Base-by-base conservation (phyloP, 2,329 filamentous ascomycete species). In the Catunica adiposa region DNA sequence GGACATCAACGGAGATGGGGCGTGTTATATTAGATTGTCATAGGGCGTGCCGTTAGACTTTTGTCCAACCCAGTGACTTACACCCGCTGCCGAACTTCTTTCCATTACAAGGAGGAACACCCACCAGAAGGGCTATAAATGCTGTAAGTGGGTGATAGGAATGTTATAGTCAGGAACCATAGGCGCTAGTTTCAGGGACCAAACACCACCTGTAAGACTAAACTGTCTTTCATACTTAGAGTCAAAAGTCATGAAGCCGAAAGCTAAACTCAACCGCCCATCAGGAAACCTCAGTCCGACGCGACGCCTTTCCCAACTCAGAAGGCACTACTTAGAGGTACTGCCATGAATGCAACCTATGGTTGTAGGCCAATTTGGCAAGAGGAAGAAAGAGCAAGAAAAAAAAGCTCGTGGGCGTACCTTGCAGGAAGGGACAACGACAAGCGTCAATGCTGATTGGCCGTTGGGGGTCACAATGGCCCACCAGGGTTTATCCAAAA, bases 81-180 rank as follows among this genome's bases (percentile, higher is more conserved):
- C 15, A 44, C 15, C 8, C 15, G 20, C 20, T 17, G 2, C 8
- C 40, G 29, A 34, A 15, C 8, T 15, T 44, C 7, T 17, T 22
- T 44, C 9, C 40, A 44, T 8, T n/a, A n/a, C 11, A 44, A 44
- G 40, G 40, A 44, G 40, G 4, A n/a, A 44, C 20, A 17, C 40
- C 8, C 20, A 17, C 8, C 15, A 20, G 20, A 44, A 8, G 15
- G 2, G 40, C 40, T n/a, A 15, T 3, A 23, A 8, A 34, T 31
- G 11, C 26, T 17, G 48, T 31, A 51, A 31, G 29, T 51, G 26
- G 26, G n/a, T n/a, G 25, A 51, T 34, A 47, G 29, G 15, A 51
- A 20, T 20, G 5, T 25, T 51, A 31, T 55, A 55, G 42, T 55
- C 53, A 55, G 53, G 53, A 55, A 55, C 53, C 53, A 55, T 7